A percentile compares a stretch with the other conserved stretches of the same genome.
Evolutionary conservation across 1,284 basidiomycete genomes (phyloP).

Genomic region (Anthracocystis setariae): DNA sequence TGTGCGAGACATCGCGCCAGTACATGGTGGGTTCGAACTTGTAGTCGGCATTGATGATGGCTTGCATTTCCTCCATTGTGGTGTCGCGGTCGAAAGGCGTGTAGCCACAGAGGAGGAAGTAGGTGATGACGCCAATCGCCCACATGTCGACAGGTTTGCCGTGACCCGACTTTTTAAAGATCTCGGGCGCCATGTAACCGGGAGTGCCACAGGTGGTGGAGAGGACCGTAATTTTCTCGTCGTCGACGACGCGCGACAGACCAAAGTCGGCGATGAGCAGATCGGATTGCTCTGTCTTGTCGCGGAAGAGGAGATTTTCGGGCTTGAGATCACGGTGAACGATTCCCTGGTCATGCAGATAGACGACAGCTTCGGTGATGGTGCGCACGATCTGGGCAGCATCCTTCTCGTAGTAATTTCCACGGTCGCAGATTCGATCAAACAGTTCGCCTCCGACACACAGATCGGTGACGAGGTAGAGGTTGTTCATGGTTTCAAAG

Average conservation of each 20-base stretch:
- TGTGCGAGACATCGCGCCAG: slow-evolving; percentile 60
- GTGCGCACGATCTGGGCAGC: slow-evolving; percentile 89
- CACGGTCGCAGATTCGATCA: slow-evolving; percentile 96
- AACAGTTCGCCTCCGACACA: slow-evolving; percentile 98
- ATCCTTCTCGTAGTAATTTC: slow-evolving; percentile 96
- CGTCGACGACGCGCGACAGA: slow-evolving; percentile 83
- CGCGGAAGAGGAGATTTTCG: slow-evolving; percentile 94
- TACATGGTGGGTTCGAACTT: slow-evolving; percentile 63
- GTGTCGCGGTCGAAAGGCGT: slow-evolving; percentile 67
- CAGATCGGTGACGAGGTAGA: slow-evolving; percentile 86
- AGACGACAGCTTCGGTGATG: slow-evolving; percentile 85
- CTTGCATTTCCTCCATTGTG: slow-evolving; percentile 66
- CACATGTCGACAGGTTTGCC: slow-evolving; percentile 93
- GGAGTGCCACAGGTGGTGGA: slow-evolving; percentile 96
- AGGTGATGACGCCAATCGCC: slow-evolving; percentile 67
- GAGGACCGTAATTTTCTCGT: slow-evolving; percentile 84
- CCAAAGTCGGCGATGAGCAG: slow-evolving; percentile 99
- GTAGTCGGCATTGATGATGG: slow-evolving; percentile 65
- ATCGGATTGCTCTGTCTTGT: slow-evolving; percentile 87
- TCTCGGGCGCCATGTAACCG: slow-evolving; percentile 97
- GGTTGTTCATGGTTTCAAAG: slow-evolving; percentile 96
- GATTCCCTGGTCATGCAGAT: slow-evolving; percentile 90
- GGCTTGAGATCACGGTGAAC: slow-evolving; percentile 98
- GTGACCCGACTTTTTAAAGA: slow-evolving; percentile 92
- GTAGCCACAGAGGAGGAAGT: slow-evolving; percentile 67